phyloP scores from a whole-genome alignment of 176 grass and related monocot species.

The Raddia distichophylla region DNA sequence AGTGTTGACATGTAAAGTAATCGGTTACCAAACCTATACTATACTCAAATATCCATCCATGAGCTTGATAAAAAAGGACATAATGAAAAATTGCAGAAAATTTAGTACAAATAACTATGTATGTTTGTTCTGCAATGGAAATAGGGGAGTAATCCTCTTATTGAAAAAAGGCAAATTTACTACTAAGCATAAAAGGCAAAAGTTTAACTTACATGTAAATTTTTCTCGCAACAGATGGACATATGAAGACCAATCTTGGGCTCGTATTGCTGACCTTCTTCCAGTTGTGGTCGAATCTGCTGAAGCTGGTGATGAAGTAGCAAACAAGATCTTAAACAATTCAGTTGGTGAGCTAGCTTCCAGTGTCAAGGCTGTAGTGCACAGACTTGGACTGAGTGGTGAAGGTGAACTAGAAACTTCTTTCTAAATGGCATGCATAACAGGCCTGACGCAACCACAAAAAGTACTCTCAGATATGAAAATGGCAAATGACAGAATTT shows the following conservation, averaged over 20 bases:
- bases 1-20: neutral
- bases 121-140: too few relatives aligned
- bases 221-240: slow-evolving; percentile 58
- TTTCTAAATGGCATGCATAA: slow-evolving; percentile 26
- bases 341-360: slow-evolving; percentile 71
- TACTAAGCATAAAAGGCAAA: neutral
- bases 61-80: neutral
- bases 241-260: slow-evolving; percentile 80
- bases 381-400: slow-evolving; percentile 63
- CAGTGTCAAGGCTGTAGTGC: slow-evolving; percentile 70
- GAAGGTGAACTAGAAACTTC: slow-evolving; percentile 48
- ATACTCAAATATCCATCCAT: neutral
- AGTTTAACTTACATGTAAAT: slow-evolving; percentile 24
- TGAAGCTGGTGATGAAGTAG: slow-evolving; percentile 71
- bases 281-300: slow-evolving; percentile 69
- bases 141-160: too few relatives aligned
- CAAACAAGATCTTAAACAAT: slow-evolving; percentile 72
- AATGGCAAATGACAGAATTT: neutral
- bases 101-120: neutral
- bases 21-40: neutral
- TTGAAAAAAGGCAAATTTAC: neutral
- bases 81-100: neutral
- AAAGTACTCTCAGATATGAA: neutral
- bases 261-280: slow-evolving; percentile 74
- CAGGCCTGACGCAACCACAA: neutral